These are phyloP conservation scores for Lasiodiplodia sp. DNA, from an alignment of 2,329 filamentous ascomycete species.

Conservation along the genomic window DNA sequence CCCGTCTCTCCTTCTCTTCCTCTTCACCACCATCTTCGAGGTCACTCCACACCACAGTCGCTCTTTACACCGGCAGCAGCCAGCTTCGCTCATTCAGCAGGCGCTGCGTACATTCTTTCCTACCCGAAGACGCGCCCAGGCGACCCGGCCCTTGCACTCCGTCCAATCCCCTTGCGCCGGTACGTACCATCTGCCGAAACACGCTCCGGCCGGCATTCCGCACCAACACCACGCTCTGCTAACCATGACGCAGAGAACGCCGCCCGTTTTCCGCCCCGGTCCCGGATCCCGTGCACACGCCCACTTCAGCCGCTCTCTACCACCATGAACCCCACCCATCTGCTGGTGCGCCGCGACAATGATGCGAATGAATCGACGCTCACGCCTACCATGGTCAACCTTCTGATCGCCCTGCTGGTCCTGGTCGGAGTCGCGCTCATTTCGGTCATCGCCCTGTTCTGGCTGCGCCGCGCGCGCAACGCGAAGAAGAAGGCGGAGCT, in stretches of 20 bases:
- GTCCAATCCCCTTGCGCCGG: conserved; percentile 26
- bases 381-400: conserved; percentile 70
- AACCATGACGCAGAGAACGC: conserved; percentile 19
- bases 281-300: conserved; percentile 18
- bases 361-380: conserved; percentile 55
- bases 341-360: conserved; percentile 60
- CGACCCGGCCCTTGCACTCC: conserved; percentile 11
- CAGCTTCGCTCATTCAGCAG: conserved; percentile 52
- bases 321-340: conserved; percentile 50
- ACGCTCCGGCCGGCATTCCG: conserved; percentile 8
- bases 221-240: conserved; percentile 11
- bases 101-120: conserved; percentile 53
- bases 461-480: conserved; percentile 73
- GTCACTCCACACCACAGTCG: conserved; percentile 20
- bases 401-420: conserved; percentile 80
- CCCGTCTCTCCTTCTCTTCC: conserved; percentile 16
- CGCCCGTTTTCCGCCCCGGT: not conserved
- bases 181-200: conserved; percentile 23
- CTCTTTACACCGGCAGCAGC: conserved; percentile 27
- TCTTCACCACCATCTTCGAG: conserved; percentile 15
- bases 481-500: conserved; percentile 60
- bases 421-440: conserved; percentile 76
- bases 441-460: conserved; percentile 71
- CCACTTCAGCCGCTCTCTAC: conserved; percentile 26
- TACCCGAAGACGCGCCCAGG: conserved; percentile 5